Evolutionary conservation across 495 filamentous ascomycete genomes (phyloP).

Genomic region (Penicillium longicatenatum): DNA sequence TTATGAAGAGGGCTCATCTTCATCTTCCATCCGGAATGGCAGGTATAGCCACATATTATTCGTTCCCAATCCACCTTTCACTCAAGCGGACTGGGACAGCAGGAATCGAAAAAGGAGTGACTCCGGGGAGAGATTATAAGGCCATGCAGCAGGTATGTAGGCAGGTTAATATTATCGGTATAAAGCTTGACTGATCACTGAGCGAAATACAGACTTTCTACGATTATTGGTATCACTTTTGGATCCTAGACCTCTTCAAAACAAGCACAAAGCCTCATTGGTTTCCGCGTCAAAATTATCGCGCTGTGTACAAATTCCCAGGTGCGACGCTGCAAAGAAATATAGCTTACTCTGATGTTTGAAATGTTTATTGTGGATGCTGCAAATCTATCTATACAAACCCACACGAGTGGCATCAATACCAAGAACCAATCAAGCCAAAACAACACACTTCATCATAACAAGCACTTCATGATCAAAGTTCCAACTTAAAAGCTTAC

Average conservation of each 20-base stretch:
- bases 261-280: background rate
- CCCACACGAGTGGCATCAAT: too few relatives aligned
- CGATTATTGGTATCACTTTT: background rate
- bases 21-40: background rate
- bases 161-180: background rate
- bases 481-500: background rate
- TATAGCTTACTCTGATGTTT: too few relatives aligned
- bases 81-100: background rate
- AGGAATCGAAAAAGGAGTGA: background rate
- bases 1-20: background rate
- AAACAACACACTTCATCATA: background rate
- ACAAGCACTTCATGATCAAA: background rate
- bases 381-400: too few relatives aligned
- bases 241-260: background rate
- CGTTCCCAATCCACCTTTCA: background rate
- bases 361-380: too few relatives aligned
- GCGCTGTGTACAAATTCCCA: too few relatives aligned
- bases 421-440: too few relatives aligned
- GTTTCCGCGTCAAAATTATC: too few relatives aligned
- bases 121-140: background rate
- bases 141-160: background rate
- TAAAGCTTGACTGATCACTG: too few relatives aligned
- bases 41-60: background rate
- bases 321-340: too few relatives aligned
- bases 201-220: background rate